A percentile compares a stretch with the other conserved stretches of the same genome.
Conservation (phyloP, 2,329 filamentous ascomycete genomes). For the Exophiala calicioides region DNA sequence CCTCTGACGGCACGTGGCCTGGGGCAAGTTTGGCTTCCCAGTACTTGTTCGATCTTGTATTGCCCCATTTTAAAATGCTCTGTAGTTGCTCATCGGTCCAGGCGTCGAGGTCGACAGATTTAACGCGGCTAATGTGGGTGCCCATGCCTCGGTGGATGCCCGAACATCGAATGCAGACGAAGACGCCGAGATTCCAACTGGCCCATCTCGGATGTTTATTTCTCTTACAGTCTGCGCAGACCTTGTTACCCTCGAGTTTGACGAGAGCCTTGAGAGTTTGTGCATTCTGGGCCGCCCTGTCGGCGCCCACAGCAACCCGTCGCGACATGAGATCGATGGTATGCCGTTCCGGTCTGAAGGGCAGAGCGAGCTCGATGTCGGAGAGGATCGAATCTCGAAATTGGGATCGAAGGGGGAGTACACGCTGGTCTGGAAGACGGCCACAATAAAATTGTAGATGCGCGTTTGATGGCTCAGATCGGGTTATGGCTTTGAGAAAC, state of each 20-base stretch:
- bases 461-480: too few relatives aligned
- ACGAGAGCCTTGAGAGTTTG: constrained; percentile 90
- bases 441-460: too few relatives aligned
- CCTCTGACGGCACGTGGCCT: constrained; percentile 89
- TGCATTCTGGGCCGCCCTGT: constrained; percentile 89
- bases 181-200: constrained; percentile 97
- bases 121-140: constrained; percentile 96
- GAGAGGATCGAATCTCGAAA: too few relatives aligned
- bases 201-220: constrained; percentile 99
- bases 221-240: constrained; percentile 96
- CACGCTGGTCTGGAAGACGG: too few relatives aligned
- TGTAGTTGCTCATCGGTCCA: constrained; percentile 98
- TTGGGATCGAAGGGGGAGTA: neutral
- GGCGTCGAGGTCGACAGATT: constrained; percentile 94
- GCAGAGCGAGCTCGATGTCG: too few relatives aligned
- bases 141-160: constrained; percentile 99
- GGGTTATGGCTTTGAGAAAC: too few relatives aligned
- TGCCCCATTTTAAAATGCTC: constrained; percentile 93
- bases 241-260: constrained; percentile 93
- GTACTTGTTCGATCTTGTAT: constrained; percentile 93
- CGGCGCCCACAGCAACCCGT: constrained; percentile 61
- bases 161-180: constrained; percentile 96
- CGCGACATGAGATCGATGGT: too few relatives aligned
- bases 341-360: too few relatives aligned
- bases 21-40: constrained; percentile 94